phyloP scores from a whole-genome alignment of 495 filamentous ascomycete genomes.

The Xylaria palmicola region DNA sequence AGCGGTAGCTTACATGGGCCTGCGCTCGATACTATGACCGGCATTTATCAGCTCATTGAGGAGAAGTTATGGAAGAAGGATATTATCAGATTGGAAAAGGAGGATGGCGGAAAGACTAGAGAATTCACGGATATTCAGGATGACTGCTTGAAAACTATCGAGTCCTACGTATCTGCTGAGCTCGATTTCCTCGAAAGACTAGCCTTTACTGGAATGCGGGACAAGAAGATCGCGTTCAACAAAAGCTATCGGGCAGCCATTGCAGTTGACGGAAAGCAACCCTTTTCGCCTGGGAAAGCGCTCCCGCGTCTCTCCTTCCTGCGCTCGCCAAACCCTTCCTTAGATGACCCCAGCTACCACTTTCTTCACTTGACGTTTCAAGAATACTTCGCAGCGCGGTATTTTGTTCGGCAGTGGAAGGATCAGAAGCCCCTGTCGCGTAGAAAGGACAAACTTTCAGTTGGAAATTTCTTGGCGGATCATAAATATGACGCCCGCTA shows the following conservation, averaged over 20 bases:
- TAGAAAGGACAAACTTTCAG: not conserved
- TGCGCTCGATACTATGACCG: slow-evolving; percentile 1
- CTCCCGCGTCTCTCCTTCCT: not conserved
- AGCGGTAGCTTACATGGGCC: not conserved
- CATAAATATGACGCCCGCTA: slow-evolving; percentile 36
- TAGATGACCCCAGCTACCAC: slow-evolving; percentile 22
- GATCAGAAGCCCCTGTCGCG: not conserved
- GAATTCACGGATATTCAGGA: not conserved
- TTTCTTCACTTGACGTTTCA: slow-evolving; percentile 40
- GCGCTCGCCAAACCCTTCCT: not conserved
- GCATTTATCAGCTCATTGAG: slow-evolving; percentile 4
- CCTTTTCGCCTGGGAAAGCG: not conserved
- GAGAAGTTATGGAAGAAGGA: slow-evolving; percentile 6
- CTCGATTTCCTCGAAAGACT: not conserved
- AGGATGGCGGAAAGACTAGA: not conserved
- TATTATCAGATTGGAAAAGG: not conserved
- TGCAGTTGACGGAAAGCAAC: not conserved
- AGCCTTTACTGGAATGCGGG: not conserved
- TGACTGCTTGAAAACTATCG: not conserved
- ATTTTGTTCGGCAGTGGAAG: slow-evolving; percentile 30
- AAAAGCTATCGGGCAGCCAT: not conserved
- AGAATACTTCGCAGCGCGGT: slow-evolving; percentile 33
- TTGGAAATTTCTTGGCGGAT: not conserved
- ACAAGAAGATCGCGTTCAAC: not conserved
- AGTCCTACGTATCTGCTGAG: not conserved